Conservation (phyloP, 306 rosid genomes). For the Mucuna pruriens region DNA sequence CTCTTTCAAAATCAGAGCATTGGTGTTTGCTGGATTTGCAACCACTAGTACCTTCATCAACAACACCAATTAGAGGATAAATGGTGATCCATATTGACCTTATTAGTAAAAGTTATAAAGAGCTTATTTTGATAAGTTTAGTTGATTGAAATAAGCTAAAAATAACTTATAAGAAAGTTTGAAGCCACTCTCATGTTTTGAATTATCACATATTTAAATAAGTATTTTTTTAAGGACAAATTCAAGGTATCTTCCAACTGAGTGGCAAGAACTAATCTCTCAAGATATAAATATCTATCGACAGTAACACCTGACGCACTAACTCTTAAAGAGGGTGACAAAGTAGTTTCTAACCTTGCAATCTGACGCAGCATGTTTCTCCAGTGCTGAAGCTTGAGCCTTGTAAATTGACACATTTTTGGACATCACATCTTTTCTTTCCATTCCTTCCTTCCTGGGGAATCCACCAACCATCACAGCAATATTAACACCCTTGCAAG, state of each 20-base stretch:
- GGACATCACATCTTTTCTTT: slow-evolving; percentile 79
- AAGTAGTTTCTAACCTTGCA: slow-evolving; percentile 56
- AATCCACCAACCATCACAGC: slow-evolving; percentile 83
- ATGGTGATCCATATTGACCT: not conserved
- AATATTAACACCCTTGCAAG: slow-evolving; percentile 67
- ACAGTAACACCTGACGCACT: too few relatives aligned
- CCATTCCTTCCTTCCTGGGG: slow-evolving; percentile 84
- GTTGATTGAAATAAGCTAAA: too few relatives aligned
- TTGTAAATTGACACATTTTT: slow-evolving; percentile 76
- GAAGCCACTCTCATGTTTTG: too few relatives aligned
- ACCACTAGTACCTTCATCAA: slow-evolving; percentile 79
- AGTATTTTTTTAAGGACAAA: too few relatives aligned
- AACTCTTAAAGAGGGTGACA: not conserved
- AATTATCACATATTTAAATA: too few relatives aligned
- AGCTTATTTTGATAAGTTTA: too few relatives aligned
- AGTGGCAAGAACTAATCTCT: too few relatives aligned
- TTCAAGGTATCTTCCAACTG: too few relatives aligned
- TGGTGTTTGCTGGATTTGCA: slow-evolving; percentile 97
- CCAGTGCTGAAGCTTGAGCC: slow-evolving; percentile 80
- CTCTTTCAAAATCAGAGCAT: slow-evolving; percentile 85
- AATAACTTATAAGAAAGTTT: too few relatives aligned
- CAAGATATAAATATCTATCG: too few relatives aligned
- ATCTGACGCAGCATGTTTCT: slow-evolving; percentile 68
- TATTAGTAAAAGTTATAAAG: too few relatives aligned
- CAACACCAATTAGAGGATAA: not conserved